Base-by-base conservation (phyloP, 106 monocot species). In the Agapanthus africanus region DNA sequence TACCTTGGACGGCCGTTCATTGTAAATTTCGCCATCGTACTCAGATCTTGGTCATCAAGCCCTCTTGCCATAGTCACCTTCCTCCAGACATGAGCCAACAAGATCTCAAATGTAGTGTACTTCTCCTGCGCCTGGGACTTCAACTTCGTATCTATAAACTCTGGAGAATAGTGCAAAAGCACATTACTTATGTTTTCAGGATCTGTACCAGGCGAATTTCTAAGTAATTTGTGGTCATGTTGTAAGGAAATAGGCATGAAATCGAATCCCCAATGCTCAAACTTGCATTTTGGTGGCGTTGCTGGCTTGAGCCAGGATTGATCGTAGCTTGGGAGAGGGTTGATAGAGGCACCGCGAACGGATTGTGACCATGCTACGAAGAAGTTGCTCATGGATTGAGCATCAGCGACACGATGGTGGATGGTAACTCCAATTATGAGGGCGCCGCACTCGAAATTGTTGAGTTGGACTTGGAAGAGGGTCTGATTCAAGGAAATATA, bases 351-450 rank as follows among this genome's bases (percentile, higher is more conserved):
- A 0, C 78, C 81, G 0, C 79, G 75, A 16, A 70, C 70, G 38
- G 42, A 44, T 16, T 50, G 49, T 7, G 57, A 62, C 88, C 81
- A 85, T 11, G 85, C 70, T 14, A 68, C 21, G 40, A 79, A 74
- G 79, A 89, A 88, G 16, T 19, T 23, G 78, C 73, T 70, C 66
- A 84, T 78, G 26, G 80, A 75, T 40, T 70, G 78, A 14, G 81
- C 88, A 51, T 88, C 84, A 19, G 84, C 75, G 13, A 84, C 78
- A 1, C 56, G 69, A 41, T 88, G 88, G 78, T 76, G 70, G 0
- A 68, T 30, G 37, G 84, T 79, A 28, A 75, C 4, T 1, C 88
- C 88, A 19, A 88, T 62, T 9, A 80, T 78, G 11, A 88, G 68
- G 1, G 78, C 71, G 47, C 84, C 78, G 44, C 80, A 85, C 23